Evolutionary conservation across 139 green algal genomes (phyloP), one percentile per base, ranked within the genome.

Genomic region (Pycnococcus provasolii): DNA sequence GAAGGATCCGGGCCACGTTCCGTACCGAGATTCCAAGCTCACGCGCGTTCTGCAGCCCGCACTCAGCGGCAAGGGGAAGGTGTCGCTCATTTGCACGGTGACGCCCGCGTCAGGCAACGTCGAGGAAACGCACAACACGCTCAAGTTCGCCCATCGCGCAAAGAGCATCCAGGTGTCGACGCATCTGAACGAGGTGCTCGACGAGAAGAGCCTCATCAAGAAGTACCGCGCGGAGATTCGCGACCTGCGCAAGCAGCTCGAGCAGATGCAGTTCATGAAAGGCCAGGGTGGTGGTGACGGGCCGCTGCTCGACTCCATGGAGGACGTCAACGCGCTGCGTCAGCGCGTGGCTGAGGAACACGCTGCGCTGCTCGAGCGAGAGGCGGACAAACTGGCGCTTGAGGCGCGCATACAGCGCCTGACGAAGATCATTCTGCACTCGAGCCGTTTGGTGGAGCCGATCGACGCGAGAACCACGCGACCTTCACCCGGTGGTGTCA

Each of bases 101-200:
- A 96, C 91, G 1, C 91, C 91, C 1, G 87, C 85, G 2, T 83
- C 74, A 6, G 81, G 74, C 1, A 85, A 95, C 77, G 70, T 80
- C 3, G 88, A 96, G 66, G 91, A 97, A 79, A 96, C 91, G 0
- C 80, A 91, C 73, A 97, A 97, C 84, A 97, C 91, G n/a, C 87
- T 97, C 70, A 96, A 95, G 68, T 97, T 97, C 80, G 91, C 91
- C n/a, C 77, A 78, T 37, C 73, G 91, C 1, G 90, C 90, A 51
- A 96, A 96, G 79, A 83, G 87, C 64, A 78, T 93, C n/a, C 72
- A 85, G 50, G 70, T 86, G 53, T 43, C 45, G n/a, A 63, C 64
- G 5, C 57, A 84, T 42, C 46, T 60, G 44, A 57, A 70, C 11
- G 60, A 73, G 55, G 67, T 82, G 26, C 7, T 81, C 72, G 90